phyloP scores from a whole-genome alignment of 306 rosid species.

The Dalbergia cochinchinensis region DNA sequence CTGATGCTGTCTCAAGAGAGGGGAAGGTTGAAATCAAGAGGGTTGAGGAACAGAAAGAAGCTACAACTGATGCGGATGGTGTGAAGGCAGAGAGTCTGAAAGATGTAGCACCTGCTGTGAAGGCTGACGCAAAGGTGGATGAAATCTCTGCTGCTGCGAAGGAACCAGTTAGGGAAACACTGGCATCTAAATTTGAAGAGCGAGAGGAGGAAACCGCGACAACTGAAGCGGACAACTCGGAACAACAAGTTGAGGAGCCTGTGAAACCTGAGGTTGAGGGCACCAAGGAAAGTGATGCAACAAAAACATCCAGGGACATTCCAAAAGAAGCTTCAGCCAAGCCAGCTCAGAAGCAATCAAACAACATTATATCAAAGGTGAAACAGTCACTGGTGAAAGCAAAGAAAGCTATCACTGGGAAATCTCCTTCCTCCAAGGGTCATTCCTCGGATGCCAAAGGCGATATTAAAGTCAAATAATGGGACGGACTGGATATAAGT shows the following conservation, averaged over 20 bases:
- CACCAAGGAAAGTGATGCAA: constrained; percentile 54
- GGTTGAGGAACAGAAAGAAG: constrained; percentile 51
- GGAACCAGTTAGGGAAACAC: constrained; percentile 55
- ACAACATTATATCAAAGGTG: constrained; percentile 75
- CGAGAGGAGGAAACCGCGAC: constrained; percentile 52
- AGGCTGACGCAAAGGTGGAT: constrained; percentile 50
- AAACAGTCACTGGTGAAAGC: constrained; percentile 86
- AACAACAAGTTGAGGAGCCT: constrained; percentile 51
- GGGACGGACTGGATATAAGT: constrained; percentile 29
- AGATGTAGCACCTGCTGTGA: constrained; percentile 37
- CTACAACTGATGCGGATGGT: constrained; percentile 42
- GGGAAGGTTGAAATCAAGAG: constrained; percentile 49
- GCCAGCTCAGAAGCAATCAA: constrained; percentile 74
- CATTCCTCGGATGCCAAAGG: constrained; percentile 67
- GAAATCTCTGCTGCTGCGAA: constrained; percentile 50
- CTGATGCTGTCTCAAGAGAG: constrained; percentile 47
- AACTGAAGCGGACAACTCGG: constrained; percentile 37
- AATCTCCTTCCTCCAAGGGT: constrained; percentile 79
- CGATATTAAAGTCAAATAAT: constrained; percentile 74
- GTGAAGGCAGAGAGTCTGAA: constrained; percentile 38
- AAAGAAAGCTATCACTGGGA: constrained; percentile 81
- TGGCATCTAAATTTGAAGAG: constrained; percentile 61
- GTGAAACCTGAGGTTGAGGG: constrained; percentile 57
- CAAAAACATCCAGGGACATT: constrained; percentile 54
- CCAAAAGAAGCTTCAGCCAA: constrained; percentile 66